Conservation (phyloP, 2,329 filamentous ascomycete genomes). For the Beauveria pseudobassiana region DNA sequence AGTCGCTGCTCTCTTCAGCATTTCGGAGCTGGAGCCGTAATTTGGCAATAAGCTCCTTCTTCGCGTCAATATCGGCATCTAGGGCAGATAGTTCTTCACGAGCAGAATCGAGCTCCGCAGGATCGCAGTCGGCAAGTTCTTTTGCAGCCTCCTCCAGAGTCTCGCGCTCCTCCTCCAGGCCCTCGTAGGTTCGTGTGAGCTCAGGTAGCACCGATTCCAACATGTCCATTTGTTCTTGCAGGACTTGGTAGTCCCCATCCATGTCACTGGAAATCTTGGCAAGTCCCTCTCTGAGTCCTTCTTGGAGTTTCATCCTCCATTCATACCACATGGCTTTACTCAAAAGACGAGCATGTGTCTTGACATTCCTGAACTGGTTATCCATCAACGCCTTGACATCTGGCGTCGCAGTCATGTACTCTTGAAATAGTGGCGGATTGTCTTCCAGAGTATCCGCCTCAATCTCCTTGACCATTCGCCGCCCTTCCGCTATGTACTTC, state of each 20-base stretch:
- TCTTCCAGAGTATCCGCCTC: slow-evolving; percentile 83
- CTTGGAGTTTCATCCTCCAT: slow-evolving; percentile 84
- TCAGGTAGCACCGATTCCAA: slow-evolving; percentile 61
- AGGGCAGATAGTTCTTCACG: slow-evolving; percentile 59
- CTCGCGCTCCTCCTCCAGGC: slow-evolving; percentile 55
- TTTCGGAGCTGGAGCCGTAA: slow-evolving; percentile 60
- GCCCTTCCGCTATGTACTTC: slow-evolving; percentile 90
- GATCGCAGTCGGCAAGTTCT: slow-evolving; percentile 73
- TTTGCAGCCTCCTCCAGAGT: slow-evolving; percentile 64
- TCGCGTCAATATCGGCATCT: slow-evolving; percentile 62
- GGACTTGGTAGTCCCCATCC: slow-evolving; percentile 58
- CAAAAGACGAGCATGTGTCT: slow-evolving; percentile 78
- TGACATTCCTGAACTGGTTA: slow-evolving; percentile 95
- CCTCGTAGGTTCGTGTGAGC: slow-evolving; percentile 52
- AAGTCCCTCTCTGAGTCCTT: slow-evolving; percentile 74
- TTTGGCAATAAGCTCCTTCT: slow-evolving; percentile 58
- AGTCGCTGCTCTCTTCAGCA: slow-evolving; percentile 57
- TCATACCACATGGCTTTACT: slow-evolving; percentile 98
- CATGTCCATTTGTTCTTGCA: slow-evolving; percentile 61
- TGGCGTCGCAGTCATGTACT: slow-evolving; percentile 79
- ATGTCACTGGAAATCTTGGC: slow-evolving; percentile 70
- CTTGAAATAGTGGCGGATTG: slow-evolving; percentile 83
- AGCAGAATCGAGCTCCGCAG: slow-evolving; percentile 66
- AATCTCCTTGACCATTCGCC: slow-evolving; percentile 82
- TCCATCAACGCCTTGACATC: slow-evolving; percentile 86